Evolutionary conservation across 495 filamentous ascomycete genomes (phyloP), one percentile per base, ranked within the genome.

Genomic region (Penicillium bovifimosum): DNA sequence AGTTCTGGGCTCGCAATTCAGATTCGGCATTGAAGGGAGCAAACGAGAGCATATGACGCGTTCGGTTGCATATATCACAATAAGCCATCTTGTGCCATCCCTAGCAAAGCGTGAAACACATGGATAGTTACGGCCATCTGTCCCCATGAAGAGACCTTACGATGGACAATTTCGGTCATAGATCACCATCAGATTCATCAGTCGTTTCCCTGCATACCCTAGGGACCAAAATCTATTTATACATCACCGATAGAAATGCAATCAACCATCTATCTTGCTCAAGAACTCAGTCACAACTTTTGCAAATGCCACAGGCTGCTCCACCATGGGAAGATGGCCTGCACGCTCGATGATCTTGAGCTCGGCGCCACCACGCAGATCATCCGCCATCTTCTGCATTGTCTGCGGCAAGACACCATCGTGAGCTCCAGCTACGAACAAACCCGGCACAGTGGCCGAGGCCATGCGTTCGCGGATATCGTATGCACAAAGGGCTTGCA

Each of bases 321-420:
- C 87, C 32, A 80, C 83, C 88, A 93, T 93, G 4, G 88, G 88
- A 68, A 93, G 65, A 71, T 93, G 88, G 0, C 88, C 88, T 0
- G 87, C 84, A 20, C 71, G 66, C 2, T 84, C 78, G 44, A 91
- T 78, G 44, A 84, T 63, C 62, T 72, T 78, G 50, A 86, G 70
- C 62, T 80, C 76, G 0, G 79, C 78, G 1, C 76, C 80, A 1
- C 63, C 62, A 4, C 79, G 80, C 50, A 87, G 61, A 41, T 71
- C 65, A 0, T 67, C 70, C 50, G 76, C 81, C 75, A 91, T 89
- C 26, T 84, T 80, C 46, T 81, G 79, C 87, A 91, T 91, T 1
- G 85, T 85, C 66, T 80, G 80, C 0, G 87, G 86, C 36, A 93
- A 62, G 1, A 86, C 83, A 2, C 88, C 88, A 65, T 93, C 88